phyloP scores from a whole-genome alignment of 306 rosid species.

The Coriaria nepalensis region DNA sequence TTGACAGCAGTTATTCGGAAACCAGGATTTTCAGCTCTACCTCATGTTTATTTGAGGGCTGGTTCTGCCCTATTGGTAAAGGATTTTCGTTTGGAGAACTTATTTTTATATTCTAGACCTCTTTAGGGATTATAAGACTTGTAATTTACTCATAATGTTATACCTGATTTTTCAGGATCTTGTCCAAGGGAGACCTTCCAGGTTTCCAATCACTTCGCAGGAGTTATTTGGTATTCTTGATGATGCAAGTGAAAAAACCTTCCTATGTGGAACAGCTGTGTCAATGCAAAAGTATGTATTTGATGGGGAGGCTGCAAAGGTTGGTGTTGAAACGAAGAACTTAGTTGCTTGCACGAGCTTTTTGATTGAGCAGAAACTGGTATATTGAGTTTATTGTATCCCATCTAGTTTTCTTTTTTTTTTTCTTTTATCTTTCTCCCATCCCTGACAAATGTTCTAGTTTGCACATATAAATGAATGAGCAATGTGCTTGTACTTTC shows the following conservation, averaged over 20 bases:
- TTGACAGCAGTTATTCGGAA: conserved; percentile 35
- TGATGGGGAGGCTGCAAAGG: conserved; percentile 63
- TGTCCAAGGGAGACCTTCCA: conserved; percentile 43
- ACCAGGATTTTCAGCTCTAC: conserved; percentile 41
- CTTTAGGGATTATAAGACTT: not conserved
- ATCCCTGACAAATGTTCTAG: not conserved
- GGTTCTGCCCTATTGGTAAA: conserved; percentile 79
- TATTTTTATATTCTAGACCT: not conserved
- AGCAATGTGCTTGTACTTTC: not conserved
- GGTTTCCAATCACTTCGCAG: conserved; percentile 51
- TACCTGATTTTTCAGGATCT: conserved; percentile 45
- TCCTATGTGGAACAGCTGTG: conserved; percentile 48
- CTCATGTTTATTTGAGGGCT: conserved; percentile 62
- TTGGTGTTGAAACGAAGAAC: conserved; percentile 65
- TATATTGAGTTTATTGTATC: conserved; percentile 10
- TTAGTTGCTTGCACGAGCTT: conserved; percentile 71
- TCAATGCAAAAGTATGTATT: conserved; percentile 59
- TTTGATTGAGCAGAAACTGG: conserved; percentile 77
- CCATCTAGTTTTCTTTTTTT: not conserved
- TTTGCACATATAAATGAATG: not conserved
- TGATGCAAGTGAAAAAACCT: conserved; percentile 76
- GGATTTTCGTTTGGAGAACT: conserved; percentile 11
- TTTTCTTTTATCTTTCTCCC: conserved; percentile 3
- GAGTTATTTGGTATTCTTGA: conserved; percentile 62
- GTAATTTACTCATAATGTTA: conserved; percentile 9